Conservation (phyloP, 306 rosid species). For the Biancaea sappan region DNA sequence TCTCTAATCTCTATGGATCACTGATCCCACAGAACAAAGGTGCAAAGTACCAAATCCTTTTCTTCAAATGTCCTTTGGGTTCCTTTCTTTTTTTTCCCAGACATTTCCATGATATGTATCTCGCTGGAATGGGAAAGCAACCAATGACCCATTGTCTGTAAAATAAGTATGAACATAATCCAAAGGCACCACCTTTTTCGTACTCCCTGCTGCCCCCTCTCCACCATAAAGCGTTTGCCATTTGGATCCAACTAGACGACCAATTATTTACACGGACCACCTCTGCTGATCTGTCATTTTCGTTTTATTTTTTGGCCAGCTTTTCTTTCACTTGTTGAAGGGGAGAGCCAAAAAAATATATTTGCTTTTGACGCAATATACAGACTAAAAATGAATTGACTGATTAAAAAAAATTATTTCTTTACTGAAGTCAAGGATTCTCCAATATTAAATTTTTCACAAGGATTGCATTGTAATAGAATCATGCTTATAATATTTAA, state of each 20-base stretch:
- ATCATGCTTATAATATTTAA: no score
- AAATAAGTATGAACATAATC: not conserved
- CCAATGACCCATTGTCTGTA: not conserved
- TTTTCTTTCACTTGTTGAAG: not conserved
- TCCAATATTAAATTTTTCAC: no score
- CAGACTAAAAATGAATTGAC: not conserved
- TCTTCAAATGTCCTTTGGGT: not conserved
- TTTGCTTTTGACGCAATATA: not conserved
- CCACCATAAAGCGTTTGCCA: not conserved
- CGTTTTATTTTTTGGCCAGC: not conserved
- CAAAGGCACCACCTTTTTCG: no score
- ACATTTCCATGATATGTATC: not conserved
- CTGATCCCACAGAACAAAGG: no score
- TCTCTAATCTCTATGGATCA: not conserved
- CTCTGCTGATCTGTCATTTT: no score
- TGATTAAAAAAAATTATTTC: no score
- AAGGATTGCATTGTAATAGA: not conserved
- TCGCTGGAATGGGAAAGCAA: not conserved
- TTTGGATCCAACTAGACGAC: not conserved
- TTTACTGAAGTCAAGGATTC: no score
- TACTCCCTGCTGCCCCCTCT: no score
- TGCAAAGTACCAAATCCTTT: not conserved
- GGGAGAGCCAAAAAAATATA: no score
- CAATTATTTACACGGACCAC: not conserved
- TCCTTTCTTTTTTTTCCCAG: not conserved